Percentiles rank a stretch among this genome's conserved stretches.
phyloP scores from a whole-genome alignment of 108 stramenopile species.

The Nitzschia inconspicua region DNA sequence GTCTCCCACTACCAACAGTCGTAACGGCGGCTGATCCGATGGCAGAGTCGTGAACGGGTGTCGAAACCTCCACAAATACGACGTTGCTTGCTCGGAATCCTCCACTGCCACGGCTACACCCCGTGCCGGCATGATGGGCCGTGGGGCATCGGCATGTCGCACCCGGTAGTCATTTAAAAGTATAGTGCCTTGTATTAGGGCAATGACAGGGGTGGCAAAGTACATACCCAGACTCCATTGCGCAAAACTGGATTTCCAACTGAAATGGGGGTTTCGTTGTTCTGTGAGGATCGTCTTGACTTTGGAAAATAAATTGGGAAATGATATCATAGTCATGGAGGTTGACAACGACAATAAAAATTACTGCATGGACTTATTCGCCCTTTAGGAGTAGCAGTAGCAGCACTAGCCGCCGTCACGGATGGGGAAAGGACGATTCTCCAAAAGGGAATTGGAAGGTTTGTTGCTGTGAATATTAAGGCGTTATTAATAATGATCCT shows the following conservation, averaged over 20 bases:
- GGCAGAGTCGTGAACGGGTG: constrained; percentile 11
- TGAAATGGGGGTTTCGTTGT: constrained; percentile 1
- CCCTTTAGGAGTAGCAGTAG: too few relatives aligned
- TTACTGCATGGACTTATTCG: too few relatives aligned
- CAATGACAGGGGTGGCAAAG: constrained; percentile 26
- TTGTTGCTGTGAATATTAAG: too few relatives aligned
- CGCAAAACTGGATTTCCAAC: constrained; percentile 7
- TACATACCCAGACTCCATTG: constrained; percentile 29
- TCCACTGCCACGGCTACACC: constrained; percentile 37
- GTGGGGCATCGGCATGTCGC: constrained; percentile 35
- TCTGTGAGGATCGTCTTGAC: too few relatives aligned
- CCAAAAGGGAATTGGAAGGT: too few relatives aligned
- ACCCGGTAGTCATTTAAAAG: constrained; percentile 30
- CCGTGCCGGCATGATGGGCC: constrained; percentile 32
- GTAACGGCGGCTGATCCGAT: constrained; percentile 15
- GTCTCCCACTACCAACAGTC: constrained; percentile 63
- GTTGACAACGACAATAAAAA: too few relatives aligned
- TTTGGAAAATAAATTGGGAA: too few relatives aligned
- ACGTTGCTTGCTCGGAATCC: neutral
- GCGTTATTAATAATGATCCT: too few relatives aligned
- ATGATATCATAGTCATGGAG: too few relatives aligned
- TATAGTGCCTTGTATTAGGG: constrained; percentile 33
- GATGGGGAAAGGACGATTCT: too few relatives aligned
- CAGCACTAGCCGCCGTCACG: too few relatives aligned
- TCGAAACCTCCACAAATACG: neutral